phyloP scores from a whole-genome alignment of 1,284 basidiomycete genomes.

The Vanrija sp. region DNA sequence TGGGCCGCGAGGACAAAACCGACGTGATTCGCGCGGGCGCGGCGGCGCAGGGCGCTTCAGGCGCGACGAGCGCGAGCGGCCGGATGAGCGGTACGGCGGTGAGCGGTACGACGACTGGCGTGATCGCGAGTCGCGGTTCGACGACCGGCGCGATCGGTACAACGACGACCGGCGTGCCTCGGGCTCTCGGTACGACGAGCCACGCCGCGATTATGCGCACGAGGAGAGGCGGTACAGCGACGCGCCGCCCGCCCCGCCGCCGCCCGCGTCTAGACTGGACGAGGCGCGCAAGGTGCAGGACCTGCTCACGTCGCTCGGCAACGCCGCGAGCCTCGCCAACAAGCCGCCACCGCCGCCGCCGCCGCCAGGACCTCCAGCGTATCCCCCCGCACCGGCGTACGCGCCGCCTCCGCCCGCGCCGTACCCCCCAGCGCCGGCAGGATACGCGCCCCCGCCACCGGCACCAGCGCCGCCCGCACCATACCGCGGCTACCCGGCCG shows the following conservation, averaged over 20 bases:
- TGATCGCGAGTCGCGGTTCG: not conserved
- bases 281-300: constrained; percentile 39
- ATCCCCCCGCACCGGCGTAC: constrained; percentile 1
- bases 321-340: constrained; percentile 2
- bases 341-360: constrained; percentile 22
- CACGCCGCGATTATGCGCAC: not conserved
- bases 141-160: constrained; percentile 2
- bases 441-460: constrained; percentile 3
- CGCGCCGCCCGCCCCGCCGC: constrained; percentile 2
- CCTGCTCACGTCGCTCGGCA: constrained; percentile 28
- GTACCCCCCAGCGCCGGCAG: constrained; percentile 3
- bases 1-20: not conserved
- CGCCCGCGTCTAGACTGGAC: constrained; percentile 26
- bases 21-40: not conserved
- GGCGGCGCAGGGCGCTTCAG: too few relatives aligned
- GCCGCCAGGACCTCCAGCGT: not conserved
- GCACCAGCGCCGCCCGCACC: not conserved
- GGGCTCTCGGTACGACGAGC: not conserved
- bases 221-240: constrained; percentile 7
- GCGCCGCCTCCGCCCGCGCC: constrained; percentile 4
- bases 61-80: not conserved
- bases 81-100: not conserved
- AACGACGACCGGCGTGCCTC: constrained; percentile 4
- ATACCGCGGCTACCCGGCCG: not conserved
- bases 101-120: not conserved